Evolutionary conservation across 2,329 filamentous ascomycete genomes (phyloP).

Genomic region (Colletotrichum camelliae): DNA sequence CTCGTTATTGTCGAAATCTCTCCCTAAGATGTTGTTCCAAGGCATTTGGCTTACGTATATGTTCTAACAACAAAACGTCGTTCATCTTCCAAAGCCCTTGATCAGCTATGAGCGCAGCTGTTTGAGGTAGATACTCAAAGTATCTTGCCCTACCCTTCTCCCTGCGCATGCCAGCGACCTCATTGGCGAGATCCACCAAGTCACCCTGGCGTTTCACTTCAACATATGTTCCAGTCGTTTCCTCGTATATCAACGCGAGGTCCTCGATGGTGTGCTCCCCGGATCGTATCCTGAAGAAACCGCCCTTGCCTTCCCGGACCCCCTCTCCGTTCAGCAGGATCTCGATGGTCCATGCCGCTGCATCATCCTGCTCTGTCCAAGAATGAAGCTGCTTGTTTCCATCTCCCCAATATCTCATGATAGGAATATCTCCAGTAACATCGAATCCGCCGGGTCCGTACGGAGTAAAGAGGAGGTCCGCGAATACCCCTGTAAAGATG

Average conservation of each 20-base stretch:
- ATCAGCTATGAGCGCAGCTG: not conserved
- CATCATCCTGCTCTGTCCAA: conserved; percentile 1
- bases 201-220: not conserved
- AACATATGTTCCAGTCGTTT: not conserved
- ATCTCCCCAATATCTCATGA: not conserved
- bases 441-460: conserved; percentile 2
- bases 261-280: conserved; percentile 5
- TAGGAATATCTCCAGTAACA: not conserved
- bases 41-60: not conserved
- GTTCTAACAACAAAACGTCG: not conserved
- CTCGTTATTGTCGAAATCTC: not conserved
- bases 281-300: conserved; percentile 10
- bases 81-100: not conserved
- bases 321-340: conserved; percentile 7
- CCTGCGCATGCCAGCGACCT: not conserved
- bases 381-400: not conserved
- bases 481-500: conserved; percentile 33
- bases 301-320: conserved; percentile 4
- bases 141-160: not conserved
- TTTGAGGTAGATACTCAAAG: not conserved
- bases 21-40: not conserved
- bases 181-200: not conserved
- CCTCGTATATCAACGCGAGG: not conserved
- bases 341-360: conserved; percentile 8
- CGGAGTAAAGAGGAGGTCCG: conserved; percentile 27